phyloP scores from a whole-genome alignment of 1,139 yeast genomes.

The Trichomonascaceae sp. region DNA sequence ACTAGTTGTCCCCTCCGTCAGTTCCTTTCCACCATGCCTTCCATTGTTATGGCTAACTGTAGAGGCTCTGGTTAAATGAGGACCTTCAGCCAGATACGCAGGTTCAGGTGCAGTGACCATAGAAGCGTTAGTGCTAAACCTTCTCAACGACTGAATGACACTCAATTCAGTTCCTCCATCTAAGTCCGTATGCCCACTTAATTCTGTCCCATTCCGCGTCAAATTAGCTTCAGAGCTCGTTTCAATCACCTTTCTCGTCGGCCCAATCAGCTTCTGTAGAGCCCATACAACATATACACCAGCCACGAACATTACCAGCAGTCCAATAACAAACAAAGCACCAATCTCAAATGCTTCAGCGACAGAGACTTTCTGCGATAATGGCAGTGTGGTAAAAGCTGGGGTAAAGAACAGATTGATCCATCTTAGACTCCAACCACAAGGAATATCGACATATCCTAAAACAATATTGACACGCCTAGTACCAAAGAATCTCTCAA shows the following conservation, averaged over 20 bases:
- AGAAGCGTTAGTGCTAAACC: not conserved
- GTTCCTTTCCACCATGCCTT: too few relatives aligned
- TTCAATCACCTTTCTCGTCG: conserved; percentile 26
- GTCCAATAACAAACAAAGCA: conserved; percentile 65
- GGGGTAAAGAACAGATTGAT: conserved; percentile 76
- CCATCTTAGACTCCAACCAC: conserved; percentile 69
- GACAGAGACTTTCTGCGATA: conserved; percentile 56
- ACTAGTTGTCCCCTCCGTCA: too few relatives aligned
- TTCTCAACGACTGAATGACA: not conserved
- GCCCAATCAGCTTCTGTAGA: conserved; percentile 36
- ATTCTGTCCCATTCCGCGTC: not conserved
- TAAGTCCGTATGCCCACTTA: not conserved
- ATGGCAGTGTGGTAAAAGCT: conserved; percentile 64
- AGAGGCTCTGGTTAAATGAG: not conserved
- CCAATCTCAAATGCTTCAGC: conserved; percentile 69
- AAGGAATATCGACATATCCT: conserved; percentile 50
- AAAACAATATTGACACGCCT: conserved; percentile 42
- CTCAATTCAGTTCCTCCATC: not conserved
- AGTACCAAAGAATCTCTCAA: conserved; percentile 34
- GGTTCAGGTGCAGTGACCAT: not conserved
- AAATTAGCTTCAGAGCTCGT: not conserved
- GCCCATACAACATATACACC: conserved; percentile 43
- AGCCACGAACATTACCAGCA: conserved; percentile 45
- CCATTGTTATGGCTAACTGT: not conserved
- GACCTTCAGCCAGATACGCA: not conserved